Conservation (phyloP, 108 stramenopile species). For the Pinguiococcus pyrenoidosus region DNA sequence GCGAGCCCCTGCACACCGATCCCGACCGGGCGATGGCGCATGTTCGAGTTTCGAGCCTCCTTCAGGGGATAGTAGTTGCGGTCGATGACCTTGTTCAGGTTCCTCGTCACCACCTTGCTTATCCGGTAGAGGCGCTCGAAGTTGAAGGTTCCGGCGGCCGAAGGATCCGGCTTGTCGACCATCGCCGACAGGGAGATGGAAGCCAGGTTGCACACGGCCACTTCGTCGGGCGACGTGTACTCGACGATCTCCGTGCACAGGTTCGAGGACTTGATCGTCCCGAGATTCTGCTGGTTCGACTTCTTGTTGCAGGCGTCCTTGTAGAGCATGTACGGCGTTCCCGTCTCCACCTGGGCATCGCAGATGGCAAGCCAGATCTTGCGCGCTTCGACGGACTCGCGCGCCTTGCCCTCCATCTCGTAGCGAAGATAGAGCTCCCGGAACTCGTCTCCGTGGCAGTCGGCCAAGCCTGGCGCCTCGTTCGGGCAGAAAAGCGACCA, state of each 20-base stretch:
- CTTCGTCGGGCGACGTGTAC: constrained; percentile 80
- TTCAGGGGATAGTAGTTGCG: constrained; percentile 74
- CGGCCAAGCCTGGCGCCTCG: constrained; percentile 64
- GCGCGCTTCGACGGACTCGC: too few relatives aligned
- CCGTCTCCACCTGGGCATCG: constrained; percentile 86
- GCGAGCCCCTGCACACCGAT: constrained; percentile 87
- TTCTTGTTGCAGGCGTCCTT: constrained; percentile 89
- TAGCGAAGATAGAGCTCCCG: constrained; percentile 58
- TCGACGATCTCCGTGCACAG: constrained; percentile 94
- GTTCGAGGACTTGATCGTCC: constrained; percentile 89
- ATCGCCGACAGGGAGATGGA: constrained; percentile 42
- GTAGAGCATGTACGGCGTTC: constrained; percentile 91
- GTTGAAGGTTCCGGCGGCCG: constrained; percentile 37
- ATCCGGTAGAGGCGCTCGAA: constrained; percentile 64
- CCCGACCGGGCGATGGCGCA: constrained; percentile 82
- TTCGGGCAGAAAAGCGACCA: constrained; percentile 91
- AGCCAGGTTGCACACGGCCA: constrained; percentile 91
- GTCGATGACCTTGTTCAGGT: constrained; percentile 88
- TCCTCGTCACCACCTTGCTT: constrained; percentile 71
- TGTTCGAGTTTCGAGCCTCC: constrained; percentile 69
- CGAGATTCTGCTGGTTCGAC: constrained; percentile 91
- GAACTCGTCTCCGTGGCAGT: constrained; percentile 73
- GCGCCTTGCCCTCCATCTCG: constrained; percentile 62
- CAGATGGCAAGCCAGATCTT: constrained; percentile 69
- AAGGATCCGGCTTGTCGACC: not conserved